Evolutionary conservation across 1,284 basidiomycete genomes (phyloP).

Genomic region (Nidula niveotomentosa): DNA sequence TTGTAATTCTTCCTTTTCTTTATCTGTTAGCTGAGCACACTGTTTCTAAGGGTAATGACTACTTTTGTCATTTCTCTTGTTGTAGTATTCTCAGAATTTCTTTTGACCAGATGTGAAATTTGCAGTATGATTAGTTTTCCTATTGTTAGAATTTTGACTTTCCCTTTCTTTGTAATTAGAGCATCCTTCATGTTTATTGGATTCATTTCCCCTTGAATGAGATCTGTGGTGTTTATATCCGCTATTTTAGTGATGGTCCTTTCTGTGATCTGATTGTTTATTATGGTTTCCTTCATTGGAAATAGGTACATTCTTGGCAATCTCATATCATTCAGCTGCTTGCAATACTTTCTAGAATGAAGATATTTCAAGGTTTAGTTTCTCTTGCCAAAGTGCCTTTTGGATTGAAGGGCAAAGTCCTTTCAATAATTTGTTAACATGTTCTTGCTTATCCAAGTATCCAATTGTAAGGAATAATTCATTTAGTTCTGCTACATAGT

Average conservation of each 20-base stretch:
- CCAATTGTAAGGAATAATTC: constrained; percentile 25
- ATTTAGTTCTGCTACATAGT: constrained; percentile 17
- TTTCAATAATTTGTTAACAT: constrained; percentile 19
- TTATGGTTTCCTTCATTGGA: background rate
- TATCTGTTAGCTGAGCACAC: constrained; percentile 7
- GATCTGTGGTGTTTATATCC: background rate
- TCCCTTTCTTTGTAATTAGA: background rate
- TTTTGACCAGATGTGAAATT: background rate
- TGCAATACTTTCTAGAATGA: constrained; percentile 14
- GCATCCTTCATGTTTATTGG: background rate
- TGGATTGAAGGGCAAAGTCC: constrained; percentile 13
- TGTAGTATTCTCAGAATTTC: background rate
- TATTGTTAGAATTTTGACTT: background rate
- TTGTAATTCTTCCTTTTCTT: constrained; percentile 11
- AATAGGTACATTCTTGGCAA: constrained; percentile 11
- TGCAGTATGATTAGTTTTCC: background rate
- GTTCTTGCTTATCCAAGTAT: constrained; percentile 9
- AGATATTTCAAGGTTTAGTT: constrained; percentile 17
- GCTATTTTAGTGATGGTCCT: background rate
- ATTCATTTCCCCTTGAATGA: background rate
- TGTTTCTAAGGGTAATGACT: background rate
- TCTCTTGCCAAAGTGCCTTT: constrained; percentile 10
- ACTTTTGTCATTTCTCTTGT: background rate
- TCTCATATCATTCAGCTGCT: constrained; percentile 15
- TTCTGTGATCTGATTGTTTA: background rate